Evolutionary conservation across 2,329 filamentous ascomycete genomes (phyloP).

Genomic region (Aspergillus ruber): DNA sequence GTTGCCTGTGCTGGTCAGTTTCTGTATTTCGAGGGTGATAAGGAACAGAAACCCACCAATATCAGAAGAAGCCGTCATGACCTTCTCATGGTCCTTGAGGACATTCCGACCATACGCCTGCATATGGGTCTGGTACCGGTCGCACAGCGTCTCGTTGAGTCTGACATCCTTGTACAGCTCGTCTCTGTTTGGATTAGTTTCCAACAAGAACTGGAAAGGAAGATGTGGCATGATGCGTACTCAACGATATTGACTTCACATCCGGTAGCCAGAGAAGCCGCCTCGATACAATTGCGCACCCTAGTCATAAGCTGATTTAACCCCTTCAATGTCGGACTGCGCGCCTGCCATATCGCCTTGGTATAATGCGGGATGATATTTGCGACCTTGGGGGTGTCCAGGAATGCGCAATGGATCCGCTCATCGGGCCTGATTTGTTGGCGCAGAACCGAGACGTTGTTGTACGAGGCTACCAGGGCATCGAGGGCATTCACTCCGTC

Average conservation of each 20-base stretch:
- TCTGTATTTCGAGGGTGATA: too few relatives aligned
- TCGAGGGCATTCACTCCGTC: constrained; percentile 56
- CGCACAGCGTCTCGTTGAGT: constrained; percentile 41
- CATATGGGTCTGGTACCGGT: constrained; percentile 43
- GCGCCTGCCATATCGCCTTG: constrained; percentile 40
- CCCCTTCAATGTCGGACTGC: constrained; percentile 39
- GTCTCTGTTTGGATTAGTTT: constrained; percentile 6
- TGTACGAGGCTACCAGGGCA: constrained; percentile 45
- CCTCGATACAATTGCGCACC: constrained; percentile 30
- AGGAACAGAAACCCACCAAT: constrained; percentile 25
- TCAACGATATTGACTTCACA: constrained; percentile 27
- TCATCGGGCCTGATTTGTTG: constrained; percentile 52
- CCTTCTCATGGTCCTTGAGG: constrained; percentile 30
- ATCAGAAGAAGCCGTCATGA: constrained; percentile 42
- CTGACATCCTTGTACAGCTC: constrained; percentile 41
- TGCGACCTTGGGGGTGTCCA: constrained; percentile 46
- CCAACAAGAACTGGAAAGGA: too few relatives aligned
- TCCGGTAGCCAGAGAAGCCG: constrained; percentile 29
- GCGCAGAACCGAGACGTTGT: constrained; percentile 45
- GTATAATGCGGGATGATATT: constrained; percentile 53
- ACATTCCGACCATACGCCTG: constrained; percentile 31
- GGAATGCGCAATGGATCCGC: constrained; percentile 50
- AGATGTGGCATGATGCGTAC: constrained; percentile 10
- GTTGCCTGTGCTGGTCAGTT: constrained; percentile 33
- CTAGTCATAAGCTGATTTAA: constrained; percentile 26